Base-by-base conservation (phyloP, 495 filamentous ascomycete species). In the Diplogelasinospora grovesii region DNA sequence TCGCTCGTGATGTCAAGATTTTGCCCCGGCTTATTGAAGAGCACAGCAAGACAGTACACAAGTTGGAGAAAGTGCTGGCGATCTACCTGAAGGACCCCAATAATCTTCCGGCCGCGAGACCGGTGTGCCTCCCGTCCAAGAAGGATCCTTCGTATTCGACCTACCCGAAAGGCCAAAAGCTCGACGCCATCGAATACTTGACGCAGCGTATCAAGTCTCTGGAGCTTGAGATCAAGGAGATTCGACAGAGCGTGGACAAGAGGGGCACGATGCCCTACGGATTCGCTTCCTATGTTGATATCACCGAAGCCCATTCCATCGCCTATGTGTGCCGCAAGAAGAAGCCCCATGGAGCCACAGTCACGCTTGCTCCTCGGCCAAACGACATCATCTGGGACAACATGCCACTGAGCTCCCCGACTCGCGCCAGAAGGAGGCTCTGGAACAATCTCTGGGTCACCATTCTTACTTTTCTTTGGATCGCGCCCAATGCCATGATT, bases 371-470 rank as follows among this genome's bases (percentile, higher is more conserved):
- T 10, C 88, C 93, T 8, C 75, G 78, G 49, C 89, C 93, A 19
- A 85, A 85, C 49, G 92, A 97, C 57, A 73, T 98, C 22, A 95
- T 98, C 49, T 98, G 92, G 92, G 84, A 89, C 48, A 98, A 98
- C 53, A 73, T 97, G 55, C 74, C 74, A 14, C 66, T 94, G 41
- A 73, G 71, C 18, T 78, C 82, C 33, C 58, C 72, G 14, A 68
- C 75, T 6, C 78, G 89, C 42, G 66, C 73, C 37, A 85, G 80
- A 70, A 83, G 82, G 52, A 68, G 80, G 14, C 68, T 94, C 32
- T 72, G 83, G 46, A 92, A 87, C 59, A 82, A 85, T 35, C 59
- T 93, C 28, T 93, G 89, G 85, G 81, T 96, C 16, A 63, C 75
- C 21, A 48, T 85, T 5, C 65, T 98, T 45, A 97, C 92, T 0